Base-by-base conservation (phyloP, 257 asterid species). In the Capsicum chinense region DNA sequence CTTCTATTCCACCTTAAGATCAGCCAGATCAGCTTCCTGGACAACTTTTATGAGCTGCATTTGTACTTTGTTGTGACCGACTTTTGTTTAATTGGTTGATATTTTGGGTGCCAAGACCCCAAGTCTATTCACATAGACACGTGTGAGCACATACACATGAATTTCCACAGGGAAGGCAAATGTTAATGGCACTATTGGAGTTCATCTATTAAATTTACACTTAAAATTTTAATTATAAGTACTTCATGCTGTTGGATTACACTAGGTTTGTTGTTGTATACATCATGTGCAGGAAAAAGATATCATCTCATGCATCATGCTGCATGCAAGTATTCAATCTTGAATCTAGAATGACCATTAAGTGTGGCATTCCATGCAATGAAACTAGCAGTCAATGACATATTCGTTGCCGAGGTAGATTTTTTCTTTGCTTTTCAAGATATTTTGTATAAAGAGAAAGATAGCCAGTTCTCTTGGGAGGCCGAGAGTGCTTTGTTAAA, bases 71-170 rank as follows among this genome's bases (percentile, higher is more conserved):
- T 21, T 6, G 14, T 3, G 19, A 21, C 81, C 62, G 13, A 47
- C 81, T 26, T 50, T 26, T 74, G 62, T 74, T 50, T 73, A n/a
- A 47, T 47, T 73, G 59, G 58, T 39, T 47, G 58, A 71, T 21
- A 47, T 44, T 69, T 10, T 50, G 59, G 60, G 60, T 73, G 60
- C 59, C 60, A 19, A 19, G 59, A 47, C 19, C 19, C 19, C 0
- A 12, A 47, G 37, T 71, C n/a, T 47, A 71, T 71, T 47, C 39
- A 73, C 44, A 47, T 6, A 11, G 19, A 74, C 7, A 21, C 0
- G 19, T 44, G 26, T 15, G 1, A 62, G 39, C 17, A 3, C 58
- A 10, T n/a, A 47, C 58, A n/a, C 3, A 44, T 9, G 13, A 4
- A 14, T 33, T 17, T 70, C 79, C 37, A 17, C 35, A 5, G 56